phyloP scores from a whole-genome alignment of 805 yeast species.

The Lipomyces spencermartinsiae region DNA sequence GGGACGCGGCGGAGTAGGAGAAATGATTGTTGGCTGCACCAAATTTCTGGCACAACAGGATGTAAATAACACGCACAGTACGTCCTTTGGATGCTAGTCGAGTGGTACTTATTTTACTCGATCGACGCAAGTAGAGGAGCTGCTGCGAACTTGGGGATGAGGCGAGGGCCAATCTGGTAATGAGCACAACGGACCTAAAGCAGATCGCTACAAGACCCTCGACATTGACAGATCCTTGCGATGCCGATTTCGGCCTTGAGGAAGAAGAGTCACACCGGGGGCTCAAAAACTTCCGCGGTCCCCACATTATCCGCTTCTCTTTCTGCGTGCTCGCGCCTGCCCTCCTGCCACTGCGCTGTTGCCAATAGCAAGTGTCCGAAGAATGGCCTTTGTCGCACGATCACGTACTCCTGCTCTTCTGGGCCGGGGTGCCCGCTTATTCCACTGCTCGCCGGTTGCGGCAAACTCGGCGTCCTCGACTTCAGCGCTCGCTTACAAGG shows the following conservation, averaged over 20 bases:
- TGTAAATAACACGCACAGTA: not conserved
- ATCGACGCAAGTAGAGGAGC: not conserved
- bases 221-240: not conserved
- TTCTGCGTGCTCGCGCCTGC: not conserved
- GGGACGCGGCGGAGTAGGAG: slow-evolving; percentile 5
- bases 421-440: slow-evolving; percentile 8
- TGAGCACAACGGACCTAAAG: not conserved
- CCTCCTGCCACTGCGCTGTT: not conserved
- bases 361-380: not conserved
- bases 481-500: slow-evolving; percentile 92
- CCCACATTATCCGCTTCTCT: not conserved
- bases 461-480: slow-evolving; percentile 57
- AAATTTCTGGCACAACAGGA: slow-evolving; percentile 5
- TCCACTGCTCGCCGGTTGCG: slow-evolving; percentile 1
- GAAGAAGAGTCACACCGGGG: too few species aligned
- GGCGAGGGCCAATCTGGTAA: not conserved
- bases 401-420: slow-evolving; percentile 5
- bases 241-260: too few species aligned
- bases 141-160: not conserved
- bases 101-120: not conserved
- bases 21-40: not conserved
- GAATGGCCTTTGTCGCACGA: slow-evolving; percentile 9
- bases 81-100: not conserved
- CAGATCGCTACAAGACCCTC: not conserved
- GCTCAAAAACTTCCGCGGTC: not conserved